Evolutionary conservation across 2,329 filamentous ascomycete genomes (phyloP).

Genomic region (Nothophoma quercina): DNA sequence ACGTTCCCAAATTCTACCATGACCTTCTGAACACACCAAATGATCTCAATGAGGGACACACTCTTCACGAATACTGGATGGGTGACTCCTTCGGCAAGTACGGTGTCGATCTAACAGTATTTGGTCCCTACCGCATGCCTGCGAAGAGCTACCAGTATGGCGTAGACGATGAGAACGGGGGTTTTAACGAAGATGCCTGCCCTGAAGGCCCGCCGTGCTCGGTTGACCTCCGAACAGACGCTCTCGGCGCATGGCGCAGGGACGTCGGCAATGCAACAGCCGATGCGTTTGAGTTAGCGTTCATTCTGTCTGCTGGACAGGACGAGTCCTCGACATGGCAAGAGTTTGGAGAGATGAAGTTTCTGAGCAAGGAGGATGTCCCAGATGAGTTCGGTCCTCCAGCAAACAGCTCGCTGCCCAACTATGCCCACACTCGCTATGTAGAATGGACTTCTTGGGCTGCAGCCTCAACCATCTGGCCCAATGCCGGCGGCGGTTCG

Average conservation of each 20-base stretch:
- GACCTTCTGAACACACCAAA: slow-evolving; percentile 61
- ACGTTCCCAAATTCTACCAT: slow-evolving; percentile 60
- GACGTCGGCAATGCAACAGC: slow-evolving; percentile 62
- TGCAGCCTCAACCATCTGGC: slow-evolving; percentile 61
- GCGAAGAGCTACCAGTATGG: slow-evolving; percentile 60
- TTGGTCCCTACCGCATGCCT: slow-evolving; percentile 61
- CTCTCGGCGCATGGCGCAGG: slow-evolving; percentile 58
- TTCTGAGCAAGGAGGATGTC: slow-evolving; percentile 56
- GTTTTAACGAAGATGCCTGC: slow-evolving; percentile 60
- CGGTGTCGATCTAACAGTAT: slow-evolving; percentile 62
- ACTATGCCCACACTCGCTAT: slow-evolving; percentile 61
- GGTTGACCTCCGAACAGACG: slow-evolving; percentile 59
- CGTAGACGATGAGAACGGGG: slow-evolving; percentile 52
- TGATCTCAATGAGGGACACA: slow-evolving; percentile 60
- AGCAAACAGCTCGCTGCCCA: slow-evolving; percentile 50
- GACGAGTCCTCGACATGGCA: slow-evolving; percentile 65
- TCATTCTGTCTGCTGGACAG: slow-evolving; percentile 63
- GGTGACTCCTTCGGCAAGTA: slow-evolving; percentile 62
- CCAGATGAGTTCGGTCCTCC: slow-evolving; percentile 61
- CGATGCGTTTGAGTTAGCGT: slow-evolving; percentile 59
- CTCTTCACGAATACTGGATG: slow-evolving; percentile 66
- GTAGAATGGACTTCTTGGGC: slow-evolving; percentile 64
- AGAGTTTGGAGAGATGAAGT: slow-evolving; percentile 65
- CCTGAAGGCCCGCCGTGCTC: slow-evolving; percentile 55
- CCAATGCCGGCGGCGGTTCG: slow-evolving; percentile 61